Conservation (phyloP, 2,329 filamentous ascomycete species). For the Tricladium varicosporioides region DNA sequence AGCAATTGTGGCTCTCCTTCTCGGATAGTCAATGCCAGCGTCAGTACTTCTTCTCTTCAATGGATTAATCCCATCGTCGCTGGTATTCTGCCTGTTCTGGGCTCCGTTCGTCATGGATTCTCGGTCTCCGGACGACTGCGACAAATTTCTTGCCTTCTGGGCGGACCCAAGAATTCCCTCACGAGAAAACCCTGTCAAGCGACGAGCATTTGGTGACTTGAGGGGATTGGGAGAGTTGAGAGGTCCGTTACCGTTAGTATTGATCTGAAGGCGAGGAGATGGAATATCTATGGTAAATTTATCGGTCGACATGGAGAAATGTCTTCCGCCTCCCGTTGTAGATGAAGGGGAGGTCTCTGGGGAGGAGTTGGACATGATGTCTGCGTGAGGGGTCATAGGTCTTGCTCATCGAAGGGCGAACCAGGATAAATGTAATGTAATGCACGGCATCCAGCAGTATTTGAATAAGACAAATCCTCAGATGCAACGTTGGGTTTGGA, state of each 20-base stretch:
- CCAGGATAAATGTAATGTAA: conserved; percentile 6
- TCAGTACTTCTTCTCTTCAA: conserved; percentile 63
- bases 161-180: conserved; percentile 53
- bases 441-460: conserved; percentile 8
- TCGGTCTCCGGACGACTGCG: conserved; percentile 50
- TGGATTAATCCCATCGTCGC: conserved; percentile 56
- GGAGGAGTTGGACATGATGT: conserved; percentile 32
- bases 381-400: conserved; percentile 11
- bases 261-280: conserved; percentile 27
- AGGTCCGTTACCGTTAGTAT: conserved; percentile 15
- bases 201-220: conserved; percentile 50
- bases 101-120: conserved; percentile 37
- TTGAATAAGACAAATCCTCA: conserved; percentile 10
- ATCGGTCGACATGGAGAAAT: conserved; percentile 32
- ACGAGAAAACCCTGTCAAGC: conserved; percentile 50
- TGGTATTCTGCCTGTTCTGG: conserved; percentile 39
- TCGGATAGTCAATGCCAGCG: conserved; percentile 60
- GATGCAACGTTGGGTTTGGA: conserved; percentile 14
- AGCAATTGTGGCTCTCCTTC: conserved; percentile 63
- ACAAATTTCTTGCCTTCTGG: conserved; percentile 53
- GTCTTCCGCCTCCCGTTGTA: conserved; percentile 22
- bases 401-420: conserved; percentile 18
- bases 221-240: conserved; percentile 34
- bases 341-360: conserved; percentile 31
- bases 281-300: conserved; percentile 31